Evolutionary conservation across 495 filamentous ascomycete genomes (phyloP).

Genomic region (Aspergillus mulundensis): DNA sequence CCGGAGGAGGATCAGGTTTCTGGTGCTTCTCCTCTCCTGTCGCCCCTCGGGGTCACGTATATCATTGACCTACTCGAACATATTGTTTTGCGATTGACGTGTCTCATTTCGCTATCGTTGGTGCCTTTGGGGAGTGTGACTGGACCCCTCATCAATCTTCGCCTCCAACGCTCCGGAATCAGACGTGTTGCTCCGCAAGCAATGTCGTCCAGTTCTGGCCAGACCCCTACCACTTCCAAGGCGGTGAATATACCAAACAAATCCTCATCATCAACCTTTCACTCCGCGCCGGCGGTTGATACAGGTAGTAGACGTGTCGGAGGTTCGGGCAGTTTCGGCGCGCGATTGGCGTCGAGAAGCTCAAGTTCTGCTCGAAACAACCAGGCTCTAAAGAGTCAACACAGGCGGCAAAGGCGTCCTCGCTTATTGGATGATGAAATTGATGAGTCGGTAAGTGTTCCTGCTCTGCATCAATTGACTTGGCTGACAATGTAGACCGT

Average conservation of each 20-base stretch:
- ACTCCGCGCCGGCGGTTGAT: conserved; percentile 34
- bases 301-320: conserved; percentile 56
- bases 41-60: conserved; percentile 12
- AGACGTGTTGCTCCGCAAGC: conserved; percentile 13
- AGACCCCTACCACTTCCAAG: conserved; percentile 41
- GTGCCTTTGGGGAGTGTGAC: background rate
- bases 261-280: conserved; percentile 36
- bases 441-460: conserved; percentile 65
- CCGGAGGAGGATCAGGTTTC: conserved; percentile 18
- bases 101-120: background rate
- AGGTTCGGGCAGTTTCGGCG: conserved; percentile 59
- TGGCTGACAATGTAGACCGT: conserved; percentile 49
- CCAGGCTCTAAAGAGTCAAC: conserved; percentile 70
- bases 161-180: background rate
- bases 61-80: background rate
- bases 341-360: conserved; percentile 53
- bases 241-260: conserved; percentile 39
- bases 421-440: conserved; percentile 68
- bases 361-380: conserved; percentile 60
- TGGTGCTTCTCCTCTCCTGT: conserved; percentile 16
- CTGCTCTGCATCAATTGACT: conserved; percentile 5
- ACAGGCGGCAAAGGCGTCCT: conserved; percentile 57
- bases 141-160: background rate
- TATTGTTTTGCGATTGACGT: background rate
- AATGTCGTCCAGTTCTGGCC: conserved; percentile 50